Base-by-base conservation (phyloP, 2,329 filamentous ascomycete genomes). In the Corinectria fuckeliana region DNA sequence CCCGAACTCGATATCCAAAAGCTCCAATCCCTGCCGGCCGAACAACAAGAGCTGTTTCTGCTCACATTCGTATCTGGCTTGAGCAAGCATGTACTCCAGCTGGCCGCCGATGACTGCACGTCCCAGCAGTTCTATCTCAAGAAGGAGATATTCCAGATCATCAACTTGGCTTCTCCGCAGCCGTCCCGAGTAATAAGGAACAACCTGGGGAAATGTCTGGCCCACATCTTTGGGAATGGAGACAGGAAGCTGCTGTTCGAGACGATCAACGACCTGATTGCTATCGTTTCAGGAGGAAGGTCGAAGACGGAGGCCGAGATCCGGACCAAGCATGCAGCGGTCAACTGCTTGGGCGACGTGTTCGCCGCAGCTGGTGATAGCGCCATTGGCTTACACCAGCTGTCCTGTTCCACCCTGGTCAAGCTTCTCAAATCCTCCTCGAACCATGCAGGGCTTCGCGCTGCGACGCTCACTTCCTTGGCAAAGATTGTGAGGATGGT, bases 1-100 rank as follows among this genome's bases (percentile, higher is more conserved):
- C 89, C 89, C 50, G 91, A 97, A 81, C 91, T 99, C 75, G 93
- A 99, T 74, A 80, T 97, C 68, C 81, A 88, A 71, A 97, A 97
- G 82, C 88, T 99, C 47, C 90, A 97, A 77, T 85, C 91, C 51
- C 86, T 98, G 45, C 92, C 94, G 41, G 88, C 91, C 53, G 95
- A 99, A 79, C 95, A 99, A 76, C 95, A 99, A 78, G 93, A 97
- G 71, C 86, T 99, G 11, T 96, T 95, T 76, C 85, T 99, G 63
- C 84, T 99, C 60, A 96, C 89, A 23, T 97, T 96, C 74, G 90
- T 93, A 32, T 90, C 93, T 25, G 87, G 90, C 61, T 83, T 99
- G 56, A 89, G 88, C 63, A 90, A 90, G 68, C 91, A 97, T 82
- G 91, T 96, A 42, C 83, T 88, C 53, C 81, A 81, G 14, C 85